Percentiles rank a stretch among this genome's conserved stretches.
Conservation (phyloP, 345 rosid genomes). For the Eucalyptus rudis region DNA sequence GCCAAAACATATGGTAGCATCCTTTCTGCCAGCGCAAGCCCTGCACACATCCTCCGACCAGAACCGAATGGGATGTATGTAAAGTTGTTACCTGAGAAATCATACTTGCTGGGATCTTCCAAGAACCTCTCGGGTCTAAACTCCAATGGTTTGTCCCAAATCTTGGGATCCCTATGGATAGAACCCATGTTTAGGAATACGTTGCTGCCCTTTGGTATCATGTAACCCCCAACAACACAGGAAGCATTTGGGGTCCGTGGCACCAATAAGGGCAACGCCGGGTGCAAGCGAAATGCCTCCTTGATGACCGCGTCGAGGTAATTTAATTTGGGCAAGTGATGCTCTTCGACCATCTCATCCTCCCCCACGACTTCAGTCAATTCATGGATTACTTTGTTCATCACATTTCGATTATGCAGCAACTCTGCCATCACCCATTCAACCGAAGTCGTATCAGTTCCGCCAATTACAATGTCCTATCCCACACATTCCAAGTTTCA, state of each 20-base stretch:
- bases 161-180: neutral
- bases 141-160: neutral
- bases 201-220: neutral
- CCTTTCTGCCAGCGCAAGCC: neutral
- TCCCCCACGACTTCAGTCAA: neutral
- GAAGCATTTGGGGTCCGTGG: neutral
- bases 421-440: slow-evolving; percentile 45
- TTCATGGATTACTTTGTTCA: neutral
- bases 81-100: neutral
- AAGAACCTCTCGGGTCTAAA: neutral
- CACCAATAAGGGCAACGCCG: neutral
- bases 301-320: neutral
- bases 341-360: neutral
- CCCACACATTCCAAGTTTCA: neutral
- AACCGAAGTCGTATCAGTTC: slow-evolving; percentile 8
- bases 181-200: neutral
- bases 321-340: neutral
- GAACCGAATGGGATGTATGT: neutral
- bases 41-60: neutral
- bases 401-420: slow-evolving; percentile 10
- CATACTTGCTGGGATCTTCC: neutral
- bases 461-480: neutral
- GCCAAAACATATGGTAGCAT: neutral
- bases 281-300: neutral
- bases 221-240: neutral